These are phyloP conservation scores for Myriangium duriaei DNA, from an alignment of 2,329 filamentous ascomycete genomes.

Conservation along the genomic window DNA sequence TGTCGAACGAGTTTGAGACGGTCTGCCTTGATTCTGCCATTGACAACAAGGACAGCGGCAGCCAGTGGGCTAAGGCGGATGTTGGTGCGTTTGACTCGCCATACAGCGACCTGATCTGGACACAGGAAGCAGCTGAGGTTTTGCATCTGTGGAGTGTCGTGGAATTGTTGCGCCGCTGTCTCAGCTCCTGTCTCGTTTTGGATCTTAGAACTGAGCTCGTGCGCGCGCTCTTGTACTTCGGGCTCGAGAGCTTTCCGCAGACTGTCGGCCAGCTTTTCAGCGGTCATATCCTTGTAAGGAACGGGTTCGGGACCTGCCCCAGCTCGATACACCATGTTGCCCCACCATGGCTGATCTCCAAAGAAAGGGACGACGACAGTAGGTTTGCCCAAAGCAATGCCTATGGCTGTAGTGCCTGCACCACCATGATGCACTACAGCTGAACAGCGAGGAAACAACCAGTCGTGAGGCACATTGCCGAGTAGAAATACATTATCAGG, in stretches of 20 bases:
- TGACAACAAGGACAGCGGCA: slow-evolving; percentile 26
- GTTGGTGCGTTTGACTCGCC: slow-evolving; percentile 54
- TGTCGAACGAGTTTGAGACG: slow-evolving; percentile 3
- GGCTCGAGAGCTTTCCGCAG: slow-evolving; percentile 24
- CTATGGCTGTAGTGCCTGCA: slow-evolving; percentile 26
- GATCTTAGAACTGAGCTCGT: slow-evolving; percentile 14
- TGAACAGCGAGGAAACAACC: slow-evolving; percentile 26
- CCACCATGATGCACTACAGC: slow-evolving; percentile 28
- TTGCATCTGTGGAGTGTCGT: slow-evolving; percentile 14
- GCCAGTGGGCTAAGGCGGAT: slow-evolving; percentile 56
- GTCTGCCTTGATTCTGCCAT: slow-evolving; percentile 1
- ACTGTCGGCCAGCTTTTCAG: slow-evolving; percentile 25
- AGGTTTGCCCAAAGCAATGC: slow-evolving; percentile 24
- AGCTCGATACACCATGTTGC: slow-evolving; percentile 28
- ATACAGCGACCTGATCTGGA: slow-evolving; percentile 55
- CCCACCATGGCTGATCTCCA: slow-evolving; percentile 35
- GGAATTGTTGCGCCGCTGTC: slow-evolving; percentile 29
- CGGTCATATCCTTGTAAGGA: slow-evolving; percentile 25
- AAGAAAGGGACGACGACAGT: slow-evolving; percentile 32
- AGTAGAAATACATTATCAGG: slow-evolving; percentile 23
- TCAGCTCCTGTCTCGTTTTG: slow-evolving; percentile 25
- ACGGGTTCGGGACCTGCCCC: slow-evolving; percentile 32
- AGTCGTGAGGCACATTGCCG: slow-evolving; percentile 19
- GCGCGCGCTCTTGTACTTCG: slow-evolving; percentile 19
- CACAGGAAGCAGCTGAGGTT: slow-evolving; percentile 44